Evolutionary conservation across 2,329 filamentous ascomycete species (phyloP).

Genomic region (Tympanopsis confertula): DNA sequence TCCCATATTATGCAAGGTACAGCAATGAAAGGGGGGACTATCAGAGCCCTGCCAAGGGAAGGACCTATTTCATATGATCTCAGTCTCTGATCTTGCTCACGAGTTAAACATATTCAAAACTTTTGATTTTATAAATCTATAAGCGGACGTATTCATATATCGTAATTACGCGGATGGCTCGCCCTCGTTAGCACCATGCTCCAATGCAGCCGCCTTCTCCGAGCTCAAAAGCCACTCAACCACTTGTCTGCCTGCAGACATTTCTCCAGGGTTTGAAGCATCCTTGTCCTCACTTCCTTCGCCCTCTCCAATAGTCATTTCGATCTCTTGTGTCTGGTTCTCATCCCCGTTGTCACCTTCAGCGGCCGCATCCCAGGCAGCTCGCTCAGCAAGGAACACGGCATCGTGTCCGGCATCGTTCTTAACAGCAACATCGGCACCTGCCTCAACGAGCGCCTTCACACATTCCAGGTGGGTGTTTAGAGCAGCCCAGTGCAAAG

Average conservation of each 20-base stretch:
- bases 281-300: neutral
- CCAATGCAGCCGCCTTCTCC: neutral
- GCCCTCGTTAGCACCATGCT: neutral
- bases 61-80: too few relatives aligned
- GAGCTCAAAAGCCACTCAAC: slow-evolving; percentile 1
- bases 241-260: neutral
- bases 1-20: too few relatives aligned
- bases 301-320: neutral
- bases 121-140: too few relatives aligned
- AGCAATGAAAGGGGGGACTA: too few relatives aligned
- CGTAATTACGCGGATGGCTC: too few relatives aligned
- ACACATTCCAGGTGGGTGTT: slow-evolving; percentile 1
- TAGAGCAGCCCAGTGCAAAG: slow-evolving; percentile 1
- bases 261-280: too few relatives aligned
- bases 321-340: neutral
- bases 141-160: too few relatives aligned
- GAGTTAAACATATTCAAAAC: too few relatives aligned
- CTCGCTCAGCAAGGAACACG: neutral
- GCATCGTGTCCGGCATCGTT: slow-evolving; percentile 1
- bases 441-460: neutral
- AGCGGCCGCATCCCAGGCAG: neutral
- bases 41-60: too few relatives aligned
- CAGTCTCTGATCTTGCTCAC: too few relatives aligned
- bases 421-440: neutral
- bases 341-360: neutral